Evolutionary conservation across 805 yeast genomes (phyloP).

Genomic region (Saccharomycopsis synnaedendra): DNA sequence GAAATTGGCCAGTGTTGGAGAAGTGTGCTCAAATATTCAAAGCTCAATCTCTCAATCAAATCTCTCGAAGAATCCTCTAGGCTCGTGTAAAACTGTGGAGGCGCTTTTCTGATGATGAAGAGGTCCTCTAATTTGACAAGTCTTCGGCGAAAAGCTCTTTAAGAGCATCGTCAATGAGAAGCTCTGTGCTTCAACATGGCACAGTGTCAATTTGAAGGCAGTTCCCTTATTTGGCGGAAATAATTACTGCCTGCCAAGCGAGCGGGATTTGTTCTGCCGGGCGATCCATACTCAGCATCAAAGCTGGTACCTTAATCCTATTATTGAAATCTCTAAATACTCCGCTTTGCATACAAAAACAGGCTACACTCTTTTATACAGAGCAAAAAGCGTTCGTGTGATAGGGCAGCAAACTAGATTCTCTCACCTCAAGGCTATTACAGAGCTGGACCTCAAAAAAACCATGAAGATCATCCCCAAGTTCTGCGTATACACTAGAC

Average conservation of each 20-base stretch:
- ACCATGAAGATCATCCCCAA: no score
- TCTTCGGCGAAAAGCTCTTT: constrained; percentile 58
- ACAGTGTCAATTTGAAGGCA: constrained; percentile 71
- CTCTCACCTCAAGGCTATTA: no score
- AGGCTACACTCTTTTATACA: no score
- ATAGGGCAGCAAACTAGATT: no score
- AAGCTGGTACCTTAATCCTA: constrained; percentile 22
- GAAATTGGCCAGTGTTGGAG: constrained; percentile 89
- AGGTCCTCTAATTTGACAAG: constrained; percentile 61
- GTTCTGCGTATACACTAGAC: no score
- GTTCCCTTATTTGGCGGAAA: constrained; percentile 67
- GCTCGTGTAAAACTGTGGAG: constrained; percentile 76
- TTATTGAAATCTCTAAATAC: constrained; percentile 1
- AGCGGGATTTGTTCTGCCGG: constrained; percentile 14
- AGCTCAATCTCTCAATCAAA: constrained; percentile 54
- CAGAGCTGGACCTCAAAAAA: no score
- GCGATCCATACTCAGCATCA: constrained; percentile 43
- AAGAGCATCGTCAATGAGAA: constrained; percentile 56
- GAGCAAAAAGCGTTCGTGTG: no score
- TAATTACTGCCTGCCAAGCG: constrained; percentile 23
- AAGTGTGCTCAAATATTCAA: constrained; percentile 74
- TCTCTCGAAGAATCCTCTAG: constrained; percentile 55
- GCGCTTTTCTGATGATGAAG: constrained; percentile 71
- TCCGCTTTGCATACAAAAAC: neutral
- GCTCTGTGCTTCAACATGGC: constrained; percentile 58